Evolutionary conservation across 1,139 yeast genomes (phyloP), one percentile per base, ranked within the genome.

Genomic region (Candida dubliniensis): DNA sequence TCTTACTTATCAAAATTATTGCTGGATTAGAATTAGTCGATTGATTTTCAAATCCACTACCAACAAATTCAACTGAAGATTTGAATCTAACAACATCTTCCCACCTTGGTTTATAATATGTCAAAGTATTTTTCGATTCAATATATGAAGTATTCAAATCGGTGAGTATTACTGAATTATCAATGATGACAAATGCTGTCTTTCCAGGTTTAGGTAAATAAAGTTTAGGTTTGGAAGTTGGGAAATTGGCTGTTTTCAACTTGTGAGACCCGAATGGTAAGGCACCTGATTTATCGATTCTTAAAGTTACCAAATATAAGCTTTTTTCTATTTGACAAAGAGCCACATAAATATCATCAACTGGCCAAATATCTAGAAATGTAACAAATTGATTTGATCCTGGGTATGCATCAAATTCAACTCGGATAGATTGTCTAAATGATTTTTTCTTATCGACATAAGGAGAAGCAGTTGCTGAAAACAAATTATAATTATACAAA

Each of bases 61-160:
- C 93, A 29, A 85, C 66, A 12, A 88, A 69, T 1, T 71, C 66
- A 2, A 84, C 76, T 12, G 75, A 71, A 1, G 74, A 53, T 47
- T 77, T 78, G 50, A 89, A 76, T 12, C 75, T 69, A 14, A 89
- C 69, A 8, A 79, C 71, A 57, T 89, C 96, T 61, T 89, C 96
- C 95, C 96, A 87, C 57, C 84, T 74, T 25, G 84, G 78, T 42
- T 69, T 71, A 50, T 76, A 72, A 53, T 78, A 77, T 2, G 54
- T 41, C 4, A 38, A 35, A 1, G 66, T 51, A 7, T 59, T 52
- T 13, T 53, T 47, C 0, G 62, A 52, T 25, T 59, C 57, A 23
- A 64, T 61, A 14, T 79, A 74, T 25, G 79, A 68, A 6, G 63
- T 56, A 25, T 67, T 63, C 40, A 86, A 71, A 53, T 88, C 95